Evolutionary conservation across 225 moss, liverwort and hornwort genomes (phyloP).

Genomic region (Straminergon stramineum): DNA sequence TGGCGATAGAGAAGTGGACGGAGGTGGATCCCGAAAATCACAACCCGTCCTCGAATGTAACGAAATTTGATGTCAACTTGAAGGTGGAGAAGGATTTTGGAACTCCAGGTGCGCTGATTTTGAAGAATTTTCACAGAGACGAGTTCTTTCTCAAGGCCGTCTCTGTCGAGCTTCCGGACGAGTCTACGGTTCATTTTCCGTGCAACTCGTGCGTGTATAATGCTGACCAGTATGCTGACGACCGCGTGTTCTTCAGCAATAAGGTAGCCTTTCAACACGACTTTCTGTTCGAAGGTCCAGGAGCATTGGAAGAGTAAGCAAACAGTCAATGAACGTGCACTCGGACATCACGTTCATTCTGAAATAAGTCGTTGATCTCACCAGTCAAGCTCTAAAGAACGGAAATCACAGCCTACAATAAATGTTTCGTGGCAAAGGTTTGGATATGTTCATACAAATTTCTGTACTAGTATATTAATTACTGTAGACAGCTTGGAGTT

Average conservation of each 20-base stretch:
- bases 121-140: constrained; percentile 58
- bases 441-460: background rate
- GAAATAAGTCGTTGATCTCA: background rate
- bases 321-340: background rate
- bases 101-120: constrained; percentile 49
- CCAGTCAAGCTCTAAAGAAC: background rate
- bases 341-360: background rate
- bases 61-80: constrained; percentile 23
- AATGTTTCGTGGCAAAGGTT: background rate
- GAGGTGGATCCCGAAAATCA: constrained; percentile 1
- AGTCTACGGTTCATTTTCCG: constrained; percentile 39
- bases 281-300: background rate
- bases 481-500: background rate
- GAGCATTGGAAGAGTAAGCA: background rate
- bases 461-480: background rate
- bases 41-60: constrained; percentile 10
- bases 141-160: constrained; percentile 62
- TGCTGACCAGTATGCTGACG: constrained; percentile 10
- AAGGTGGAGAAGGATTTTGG: constrained; percentile 41
- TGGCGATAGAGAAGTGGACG: constrained; percentile 36
- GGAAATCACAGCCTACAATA: background rate
- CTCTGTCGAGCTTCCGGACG: constrained; percentile 24
- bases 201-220: constrained; percentile 65
- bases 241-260: constrained; percentile 70
- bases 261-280: constrained; percentile 12